Evolutionary conservation across 352 stramenopile genomes (phyloP), one percentile per base, ranked within the genome.

Genomic region (Globisporangium cystogenes): DNA sequence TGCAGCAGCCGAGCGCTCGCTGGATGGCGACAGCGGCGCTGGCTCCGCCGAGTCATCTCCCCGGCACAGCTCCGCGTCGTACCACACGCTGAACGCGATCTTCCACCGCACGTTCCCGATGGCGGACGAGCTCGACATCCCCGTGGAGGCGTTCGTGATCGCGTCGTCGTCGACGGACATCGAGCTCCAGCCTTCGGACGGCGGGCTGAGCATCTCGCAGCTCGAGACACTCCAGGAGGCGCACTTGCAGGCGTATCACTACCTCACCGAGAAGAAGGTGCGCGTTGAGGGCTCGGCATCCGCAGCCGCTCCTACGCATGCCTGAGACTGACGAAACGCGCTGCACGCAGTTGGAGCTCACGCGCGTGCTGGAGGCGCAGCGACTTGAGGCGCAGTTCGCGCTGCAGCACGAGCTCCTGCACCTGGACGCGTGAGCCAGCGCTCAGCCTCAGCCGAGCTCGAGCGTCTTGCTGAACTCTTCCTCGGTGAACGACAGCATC

Each of bases 401-500:
- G 6, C 64, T 94, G 39, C 68, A 88, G 29, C 66, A 85, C 14
- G 76, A 89, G 42, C 68, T 93, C 11, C 68, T 86, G 45, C 61
- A 81, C 2, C 62, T 87, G 24, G 62, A 76, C 35, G 16, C 52
- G 18, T 29, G n/a, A 24, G 27, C 7, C 14, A 41, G 11, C 43
- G 39, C n/a, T n/a, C n/a, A n/a, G 36, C 36, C 23, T 69, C 63
- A 87, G 7, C 72, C 71, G 20, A 86, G 52, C 37, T 90, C 72
- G 16, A 91, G 64, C 21, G 77, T 88, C 49, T 87, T 83, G 64
- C 74, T 88, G 59, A 90, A 93, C 48, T 91, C 78, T 40, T 87
- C 76, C 35, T 93, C 78, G 37, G 82, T 90, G 62, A 91, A 91
- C 33, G 82, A 91, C 31, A 93, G 63, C 80, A 93, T 87, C 60